Conservation (phyloP, 192 early-diverging fungal genomes). For the Dissophora ornata region DNA sequence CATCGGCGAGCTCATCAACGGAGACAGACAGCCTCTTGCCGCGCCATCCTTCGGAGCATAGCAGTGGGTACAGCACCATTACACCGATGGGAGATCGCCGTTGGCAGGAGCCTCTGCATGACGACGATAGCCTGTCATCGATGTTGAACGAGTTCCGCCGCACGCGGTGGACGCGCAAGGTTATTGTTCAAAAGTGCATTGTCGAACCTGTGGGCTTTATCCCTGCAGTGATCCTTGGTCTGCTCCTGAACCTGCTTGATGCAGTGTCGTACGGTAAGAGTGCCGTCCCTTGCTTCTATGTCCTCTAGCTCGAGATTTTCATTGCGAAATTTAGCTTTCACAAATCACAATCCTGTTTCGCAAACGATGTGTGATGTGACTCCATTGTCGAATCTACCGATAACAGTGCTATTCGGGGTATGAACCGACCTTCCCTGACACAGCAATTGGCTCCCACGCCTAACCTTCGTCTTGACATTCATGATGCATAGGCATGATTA, state of each 20-base stretch:
- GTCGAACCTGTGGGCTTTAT: conserved; percentile 73
- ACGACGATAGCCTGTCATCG: conserved; percentile 15
- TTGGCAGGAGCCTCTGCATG: conserved; percentile 4
- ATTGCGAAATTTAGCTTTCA: too few species aligned
- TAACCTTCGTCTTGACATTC: too few species aligned
- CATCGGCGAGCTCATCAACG: not conserved
- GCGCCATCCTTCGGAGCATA: conserved; percentile 22
- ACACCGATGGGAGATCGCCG: not conserved
- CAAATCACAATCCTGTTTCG: too few species aligned
- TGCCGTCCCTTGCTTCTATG: conserved; percentile 3
- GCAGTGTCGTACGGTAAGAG: conserved; percentile 82
- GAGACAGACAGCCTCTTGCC: conserved; percentile 32
- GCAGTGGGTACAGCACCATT: conserved; percentile 25
- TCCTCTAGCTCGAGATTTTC: not conserved
- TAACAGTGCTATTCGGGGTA: too few species aligned
- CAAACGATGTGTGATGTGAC: too few species aligned
- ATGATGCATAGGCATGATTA: conserved; percentile 78
- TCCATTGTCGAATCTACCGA: too few species aligned
- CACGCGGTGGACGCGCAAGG: conserved; percentile 45
- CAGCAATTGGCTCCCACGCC: too few species aligned
- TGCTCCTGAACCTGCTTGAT: conserved; percentile 94
- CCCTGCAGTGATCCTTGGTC: conserved; percentile 90
- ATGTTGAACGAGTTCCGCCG: conserved; percentile 34
- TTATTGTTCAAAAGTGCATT: conserved; percentile 38
- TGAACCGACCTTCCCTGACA: too few species aligned